Evolutionary conservation across 345 rosid species (phyloP).

Genomic region (Zanthoxylum bungeanum): DNA sequence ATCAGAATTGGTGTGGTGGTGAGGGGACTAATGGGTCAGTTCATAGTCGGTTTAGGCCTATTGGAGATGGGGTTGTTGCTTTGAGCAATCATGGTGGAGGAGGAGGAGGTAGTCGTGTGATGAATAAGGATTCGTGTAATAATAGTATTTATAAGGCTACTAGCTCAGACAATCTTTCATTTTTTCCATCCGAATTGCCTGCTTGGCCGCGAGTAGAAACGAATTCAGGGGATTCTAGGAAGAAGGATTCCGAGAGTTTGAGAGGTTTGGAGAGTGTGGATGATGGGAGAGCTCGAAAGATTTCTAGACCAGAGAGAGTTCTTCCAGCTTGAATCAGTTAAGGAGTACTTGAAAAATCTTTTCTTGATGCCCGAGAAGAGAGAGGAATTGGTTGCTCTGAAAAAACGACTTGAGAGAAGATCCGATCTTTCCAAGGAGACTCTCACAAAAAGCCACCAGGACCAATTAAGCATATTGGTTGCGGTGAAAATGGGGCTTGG

Average conservation of each 20-base stretch:
- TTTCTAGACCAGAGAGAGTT: constrained; percentile 65
- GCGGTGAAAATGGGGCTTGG: constrained; percentile 68
- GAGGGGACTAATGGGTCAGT: constrained; percentile 99
- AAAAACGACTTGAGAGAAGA: constrained; percentile 63
- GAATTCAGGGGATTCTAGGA: constrained; percentile 66
- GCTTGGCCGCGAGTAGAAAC: constrained; percentile 61
- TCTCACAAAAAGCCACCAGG: constrained; percentile 71
- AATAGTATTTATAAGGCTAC: constrained; percentile 50
- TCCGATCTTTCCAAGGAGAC: constrained; percentile 86
- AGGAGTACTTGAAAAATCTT: constrained; percentile 62
- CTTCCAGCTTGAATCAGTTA: constrained; percentile 52
- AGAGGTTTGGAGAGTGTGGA: constrained; percentile 54
- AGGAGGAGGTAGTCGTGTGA: constrained; percentile 24
- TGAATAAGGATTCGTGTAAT: constrained; percentile 38
- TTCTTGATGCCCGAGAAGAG: constrained; percentile 53
- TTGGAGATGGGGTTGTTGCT: constrained; percentile 72
- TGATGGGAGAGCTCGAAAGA: constrained; percentile 37
- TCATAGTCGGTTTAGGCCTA: constrained; percentile 92
- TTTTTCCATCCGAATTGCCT: constrained; percentile 90
- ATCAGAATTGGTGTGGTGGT: constrained; percentile 86
- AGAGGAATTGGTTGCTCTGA: constrained; percentile 60
- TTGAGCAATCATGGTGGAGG: constrained; percentile 39
- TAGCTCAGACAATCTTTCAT: constrained; percentile 71
- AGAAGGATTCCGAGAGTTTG: constrained; percentile 45
- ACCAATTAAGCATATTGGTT: constrained; percentile 72